Evolutionary conservation across 768 basidiomycete genomes (phyloP).

Genomic region (Lactarius akahatsu): DNA sequence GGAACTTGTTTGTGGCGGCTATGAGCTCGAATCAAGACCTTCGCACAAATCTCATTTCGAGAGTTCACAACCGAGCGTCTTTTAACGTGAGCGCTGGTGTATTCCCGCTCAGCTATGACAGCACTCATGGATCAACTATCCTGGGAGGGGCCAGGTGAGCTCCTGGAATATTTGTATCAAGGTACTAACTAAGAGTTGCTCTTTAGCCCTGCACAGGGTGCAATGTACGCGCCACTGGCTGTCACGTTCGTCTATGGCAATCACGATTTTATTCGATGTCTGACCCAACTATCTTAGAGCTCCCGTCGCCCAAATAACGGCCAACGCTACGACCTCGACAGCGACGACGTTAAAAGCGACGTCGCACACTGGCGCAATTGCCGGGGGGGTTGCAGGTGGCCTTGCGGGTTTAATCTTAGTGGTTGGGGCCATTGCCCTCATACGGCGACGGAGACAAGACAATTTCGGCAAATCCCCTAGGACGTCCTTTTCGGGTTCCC

Average conservation of each 20-base stretch:
- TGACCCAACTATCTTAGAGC: neutral
- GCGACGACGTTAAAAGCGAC: neutral
- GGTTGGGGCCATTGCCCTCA: neutral
- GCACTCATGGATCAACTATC: slow-evolving; percentile 1
- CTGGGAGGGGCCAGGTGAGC: slow-evolving; percentile 23
- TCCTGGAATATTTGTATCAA: neutral
- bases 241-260: slow-evolving; percentile 22
- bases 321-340: neutral
- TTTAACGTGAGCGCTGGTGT: slow-evolving; percentile 11
- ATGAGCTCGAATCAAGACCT: slow-evolving; percentile 5
- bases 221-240: slow-evolving; percentile 31
- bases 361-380: slow-evolving; percentile 21
- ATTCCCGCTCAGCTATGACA: slow-evolving; percentile 17
- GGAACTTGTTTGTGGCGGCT: slow-evolving; percentile 1
- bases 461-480: neutral
- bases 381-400: slow-evolving; percentile 25
- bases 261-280: neutral
- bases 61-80: slow-evolving; percentile 16
- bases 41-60: slow-evolving; percentile 15
- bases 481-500: neutral
- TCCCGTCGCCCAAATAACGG: slow-evolving; percentile 1
- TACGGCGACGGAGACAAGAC: slow-evolving; percentile 9
- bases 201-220: slow-evolving; percentile 30
- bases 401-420: neutral
- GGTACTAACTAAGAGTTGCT: neutral